Base-by-base conservation (phyloP, 2,329 filamentous ascomycete species). In the Calonectria pseudoreteaudii region DNA sequence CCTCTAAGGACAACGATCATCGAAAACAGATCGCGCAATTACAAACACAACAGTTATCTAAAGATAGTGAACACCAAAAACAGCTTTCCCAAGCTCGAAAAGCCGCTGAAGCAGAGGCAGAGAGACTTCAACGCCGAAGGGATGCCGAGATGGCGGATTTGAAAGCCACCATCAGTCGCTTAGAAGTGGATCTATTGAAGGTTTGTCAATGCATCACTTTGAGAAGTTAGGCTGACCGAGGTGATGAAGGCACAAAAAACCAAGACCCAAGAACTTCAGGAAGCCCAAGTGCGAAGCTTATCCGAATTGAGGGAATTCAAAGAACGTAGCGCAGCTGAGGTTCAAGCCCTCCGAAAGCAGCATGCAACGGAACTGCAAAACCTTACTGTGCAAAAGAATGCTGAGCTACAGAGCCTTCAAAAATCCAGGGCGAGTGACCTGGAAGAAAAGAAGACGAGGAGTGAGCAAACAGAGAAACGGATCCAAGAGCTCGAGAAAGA, bases 91-190 rank as follows among this genome's bases (percentile, higher is more conserved):
- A 88, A 52, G 85, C 84, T 30, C 87, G 87, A 56, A 90, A 88
- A 74, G 83, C 83, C 5, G 83, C 86, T 0, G 86, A 90, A 72
- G 84, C 86, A 3, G 90, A 92, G 69, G 80, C 85, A 1, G 88
- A 90, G 62, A 86, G 89, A 44, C 81, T 86, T 4, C 86, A 86
- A 68, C 85, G 87, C 34, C 85, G 89, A 52, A 83, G 84, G 31
- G 92, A 94, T 53, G 91, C 90, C 1, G 92, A 94, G 78, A 87
- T 90, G 66, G 88, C 90, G n/a, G 91, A 93, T 75, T 83, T 94
- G 16, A 89, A 90, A 78, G 89, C 88, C 30, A 92, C 87, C 2
- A 88, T 93, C 34, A 90, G 89, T 69, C 88, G 89, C 56, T 84
- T 95, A 20, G 90, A 94, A 81, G 89, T 91, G 41, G 90, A 92